These are phyloP conservation scores for Ophiostoma australiae DNA, from an alignment of 2,329 filamentous ascomycete genomes.

Conservation along the genomic window DNA sequence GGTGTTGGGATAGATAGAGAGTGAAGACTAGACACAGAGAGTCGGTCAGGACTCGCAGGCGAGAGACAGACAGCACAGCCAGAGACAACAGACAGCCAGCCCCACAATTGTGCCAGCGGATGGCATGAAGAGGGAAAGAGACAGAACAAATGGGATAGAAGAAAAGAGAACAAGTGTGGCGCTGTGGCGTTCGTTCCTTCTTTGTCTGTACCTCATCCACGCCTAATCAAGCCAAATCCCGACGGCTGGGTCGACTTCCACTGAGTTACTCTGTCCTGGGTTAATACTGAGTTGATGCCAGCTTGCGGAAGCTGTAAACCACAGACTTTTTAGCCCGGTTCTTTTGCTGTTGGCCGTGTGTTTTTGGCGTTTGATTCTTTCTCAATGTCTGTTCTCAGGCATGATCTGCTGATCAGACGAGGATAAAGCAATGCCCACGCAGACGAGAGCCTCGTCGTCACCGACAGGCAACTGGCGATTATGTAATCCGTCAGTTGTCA, in stretches of 20 bases:
- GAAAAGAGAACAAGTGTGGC: neutral
- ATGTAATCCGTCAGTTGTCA: neutral
- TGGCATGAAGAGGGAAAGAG: neutral
- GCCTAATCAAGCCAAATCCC: neutral
- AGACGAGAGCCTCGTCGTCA: no score
- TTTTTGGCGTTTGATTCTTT: no score
- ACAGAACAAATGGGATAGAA: neutral
- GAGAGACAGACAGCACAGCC: neutral
- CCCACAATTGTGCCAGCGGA: constrained; percentile 7
- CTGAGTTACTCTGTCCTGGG: no score
- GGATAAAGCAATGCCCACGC: no score
- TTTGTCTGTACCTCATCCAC: neutral
- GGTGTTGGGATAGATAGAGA: neutral
- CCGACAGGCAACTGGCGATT: neutral
- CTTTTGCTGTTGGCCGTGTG: no score
- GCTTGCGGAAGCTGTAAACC: no score
- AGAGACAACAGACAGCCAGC: neutral
- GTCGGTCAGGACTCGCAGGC: neutral
- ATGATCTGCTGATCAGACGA: no score
- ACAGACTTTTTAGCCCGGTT: no score
- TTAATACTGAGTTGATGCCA: no score
- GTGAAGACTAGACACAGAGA: neutral
- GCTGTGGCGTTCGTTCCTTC: neutral
- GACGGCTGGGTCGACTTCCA: no score
- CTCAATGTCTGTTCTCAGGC: no score